Evolutionary conservation across 2,329 filamentous ascomycete genomes (phyloP), one percentile per base, ranked within the genome.

Genomic region (Teratosphaeria epicoccoides): DNA sequence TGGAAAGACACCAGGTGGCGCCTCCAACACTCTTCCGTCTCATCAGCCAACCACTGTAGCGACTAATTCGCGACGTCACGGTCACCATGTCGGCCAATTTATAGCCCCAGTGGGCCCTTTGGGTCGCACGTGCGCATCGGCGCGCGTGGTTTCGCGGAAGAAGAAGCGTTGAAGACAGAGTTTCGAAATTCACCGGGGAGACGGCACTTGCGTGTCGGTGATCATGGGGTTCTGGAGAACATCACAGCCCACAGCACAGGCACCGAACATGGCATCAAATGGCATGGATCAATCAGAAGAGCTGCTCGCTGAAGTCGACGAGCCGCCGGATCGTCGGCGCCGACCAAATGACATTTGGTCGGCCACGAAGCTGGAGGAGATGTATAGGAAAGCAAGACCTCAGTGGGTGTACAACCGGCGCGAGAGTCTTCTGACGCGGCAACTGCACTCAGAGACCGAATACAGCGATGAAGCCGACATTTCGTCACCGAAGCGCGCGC

Each of bases 381-480:
- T 49, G 43, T 78, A 79, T 61, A 64, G 69, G 51, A 80, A 79
- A 59, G 68, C 73, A 9, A 65, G 70, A 20, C 64, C 69, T 40
- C 71, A 73, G 37, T 69, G 55, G 23, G 22, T 76, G 28, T 73
- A 68, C 26, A 76, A 79, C 50, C 79, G 78, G 49, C 82, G 87
- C 60, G 81, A 88, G 63, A 97, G 93, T 12, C 79, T 98, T 37
- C 75, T 98, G 62, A 97, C 93, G 23, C 84, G 83, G 65, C 91
- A 90, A 29, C 80, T 97, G 50, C 82, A 67, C 73, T 83, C 59
- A 53, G 72, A 75, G 49, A 73, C 73, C 43, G 71, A 74, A 17
- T 65, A 70, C 49, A 67, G 59, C 75, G 65, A 70, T 17, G 65
- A 70, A 22, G 57, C 60, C 14, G 44, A 52, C 10, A 56, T 53